Base-by-base conservation (phyloP, 169 alveolate species). In the Cystoisospora suis region DNA sequence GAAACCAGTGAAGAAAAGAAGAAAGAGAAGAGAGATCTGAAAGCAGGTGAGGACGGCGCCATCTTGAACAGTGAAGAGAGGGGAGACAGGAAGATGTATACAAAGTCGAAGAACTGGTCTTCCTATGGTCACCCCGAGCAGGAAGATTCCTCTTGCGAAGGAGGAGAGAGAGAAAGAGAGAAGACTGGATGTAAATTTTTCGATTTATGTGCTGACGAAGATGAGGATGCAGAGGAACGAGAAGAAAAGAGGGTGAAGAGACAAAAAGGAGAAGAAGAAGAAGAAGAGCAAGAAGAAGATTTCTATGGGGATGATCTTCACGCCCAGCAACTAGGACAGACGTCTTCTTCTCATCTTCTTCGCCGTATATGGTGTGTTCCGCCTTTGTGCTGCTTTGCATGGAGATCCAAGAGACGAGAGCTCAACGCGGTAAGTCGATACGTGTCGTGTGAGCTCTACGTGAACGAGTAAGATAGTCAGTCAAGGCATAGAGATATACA, bases 351-450 rank as follows among this genome's bases (percentile, higher is more conserved):
- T 23, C 7, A 9, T n/a, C 47, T 27, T 5, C 83, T 72, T 2
- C 83, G 83, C 15, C 46, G 83, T 9, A 72, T 72, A 17, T 72
- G 83, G 83, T 72, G 83, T 38, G 83, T 72, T 6, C 83, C 83
- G 17, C 83, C 83, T 12, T 56, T 72, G 38, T 72, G 83, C 83
- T 72, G 83, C 45, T 72, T 72, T 12, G 83, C 53, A 32, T 6
- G 36, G 83, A 34, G 56, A 40, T 72, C 83, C 40, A 34, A 72
- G 32, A 72, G 20, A 27, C 46, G 83, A 17, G 58, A 72, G 32
- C 23, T 72, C 34, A 46, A 17, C 1, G 56, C 46, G 56, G 83
- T 72, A 72, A 72, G 58, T n/a, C n/a, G n/a, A n/a, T n/a, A n/a
- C n/a, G n/a, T n/a, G n/a, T n/a, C n/a, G n/a, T n/a, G n/a, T n/a